A percentile compares a stretch with the other conserved stretches of the same genome.
phyloP scores from a whole-genome alignment of 176 grass and related monocot genomes.

The Elymus sibiricus region DNA sequence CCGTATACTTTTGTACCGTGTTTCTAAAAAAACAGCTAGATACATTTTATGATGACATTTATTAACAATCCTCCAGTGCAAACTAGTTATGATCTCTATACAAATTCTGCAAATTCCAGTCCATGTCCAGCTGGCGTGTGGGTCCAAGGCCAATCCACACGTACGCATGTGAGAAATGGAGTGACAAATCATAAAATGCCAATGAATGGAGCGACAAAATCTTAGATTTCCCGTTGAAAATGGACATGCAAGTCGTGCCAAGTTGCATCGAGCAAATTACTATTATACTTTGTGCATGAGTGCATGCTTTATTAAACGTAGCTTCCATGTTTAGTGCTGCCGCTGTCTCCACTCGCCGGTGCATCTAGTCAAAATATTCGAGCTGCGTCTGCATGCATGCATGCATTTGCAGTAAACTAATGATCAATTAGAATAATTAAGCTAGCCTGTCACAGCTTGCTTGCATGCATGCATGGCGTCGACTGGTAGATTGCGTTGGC shows the following conservation, averaged over 20 bases:
- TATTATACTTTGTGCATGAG: not conserved
- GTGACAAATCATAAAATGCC: not conserved
- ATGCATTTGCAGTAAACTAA: not conserved
- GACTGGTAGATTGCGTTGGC: not conserved
- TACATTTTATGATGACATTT: too few species aligned
- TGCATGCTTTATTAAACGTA: constrained; percentile 20
- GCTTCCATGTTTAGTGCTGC: constrained; percentile 39
- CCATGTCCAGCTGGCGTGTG: not conserved
- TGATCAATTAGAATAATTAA: not conserved
- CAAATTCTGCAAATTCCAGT: not conserved
- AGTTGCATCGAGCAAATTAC: constrained; percentile 15
- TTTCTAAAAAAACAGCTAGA: too few species aligned
- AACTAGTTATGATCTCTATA: too few species aligned
- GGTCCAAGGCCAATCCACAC: not conserved
- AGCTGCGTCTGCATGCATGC: not conserved
- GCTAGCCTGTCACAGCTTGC: not conserved
- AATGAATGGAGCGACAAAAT: not conserved
- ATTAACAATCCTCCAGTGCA: too few species aligned
- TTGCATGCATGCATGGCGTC: not conserved
- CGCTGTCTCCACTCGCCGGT: constrained; percentile 35
- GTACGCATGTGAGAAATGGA: not conserved
- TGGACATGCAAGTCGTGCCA: constrained; percentile 27
- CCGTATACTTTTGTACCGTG: too few species aligned
- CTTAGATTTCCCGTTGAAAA: not conserved
- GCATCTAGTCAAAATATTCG: constrained; percentile 53